A percentile compares a stretch with the other conserved stretches of the same genome.
These are phyloP conservation scores for Lentinula sp. DNA, from an alignment of 768 basidiomycete genomes.

Conservation along the genomic window DNA sequence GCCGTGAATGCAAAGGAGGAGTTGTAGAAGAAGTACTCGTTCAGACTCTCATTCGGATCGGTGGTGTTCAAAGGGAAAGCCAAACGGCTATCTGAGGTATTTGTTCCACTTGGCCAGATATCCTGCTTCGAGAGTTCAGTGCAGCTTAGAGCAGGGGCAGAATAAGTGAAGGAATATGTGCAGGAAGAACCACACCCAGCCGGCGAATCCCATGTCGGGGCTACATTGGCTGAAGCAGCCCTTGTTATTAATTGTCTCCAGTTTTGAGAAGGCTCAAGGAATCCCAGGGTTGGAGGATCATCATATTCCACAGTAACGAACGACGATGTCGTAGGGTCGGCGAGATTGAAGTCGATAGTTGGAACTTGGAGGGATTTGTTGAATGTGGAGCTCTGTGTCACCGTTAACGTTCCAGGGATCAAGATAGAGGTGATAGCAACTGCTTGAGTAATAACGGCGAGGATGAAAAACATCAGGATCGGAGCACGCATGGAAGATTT, in stretches of 20 bases:
- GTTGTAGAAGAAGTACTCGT: background rate
- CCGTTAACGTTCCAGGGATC: background rate
- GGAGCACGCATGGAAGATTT: background rate
- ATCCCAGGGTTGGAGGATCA: background rate
- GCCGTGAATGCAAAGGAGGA: background rate
- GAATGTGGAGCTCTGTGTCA: background rate
- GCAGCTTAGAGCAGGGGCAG: background rate
- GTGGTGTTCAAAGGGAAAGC: background rate
- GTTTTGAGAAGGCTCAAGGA: background rate
- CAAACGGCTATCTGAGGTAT: background rate
- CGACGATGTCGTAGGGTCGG: background rate
- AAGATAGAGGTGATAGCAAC: background rate
- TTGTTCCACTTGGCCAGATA: background rate
- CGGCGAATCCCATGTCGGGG: background rate
- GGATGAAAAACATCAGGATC: background rate
- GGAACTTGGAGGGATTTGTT: background rate
- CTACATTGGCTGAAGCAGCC: background rate
- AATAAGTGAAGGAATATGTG: background rate
- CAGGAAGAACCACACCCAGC: background rate
- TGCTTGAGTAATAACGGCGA: background rate
- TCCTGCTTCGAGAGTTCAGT: background rate
- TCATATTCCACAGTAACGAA: background rate
- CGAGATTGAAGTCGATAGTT: background rate
- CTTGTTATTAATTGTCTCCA: background rate
- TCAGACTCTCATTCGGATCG: background rate